Evolutionary conservation across 176 grass and related monocot species (phyloP), one percentile per base, ranked within the genome.

Genomic region (Bolboschoenus planiculmis): DNA sequence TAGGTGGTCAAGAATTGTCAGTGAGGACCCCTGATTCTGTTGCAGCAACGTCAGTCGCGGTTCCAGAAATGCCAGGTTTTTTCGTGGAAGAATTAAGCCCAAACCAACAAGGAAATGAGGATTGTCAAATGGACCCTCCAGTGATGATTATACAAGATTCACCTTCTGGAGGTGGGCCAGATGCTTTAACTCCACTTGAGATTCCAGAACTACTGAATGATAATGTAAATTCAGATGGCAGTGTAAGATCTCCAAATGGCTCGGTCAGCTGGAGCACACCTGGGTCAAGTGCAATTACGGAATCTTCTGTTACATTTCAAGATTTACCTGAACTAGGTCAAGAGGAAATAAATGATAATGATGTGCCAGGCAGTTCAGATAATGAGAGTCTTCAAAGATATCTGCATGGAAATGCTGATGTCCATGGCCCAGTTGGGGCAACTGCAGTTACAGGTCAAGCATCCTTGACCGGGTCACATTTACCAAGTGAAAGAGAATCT

Each of bases 71-170:
- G 54, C 23, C 79, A 44, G 39, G 58, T 48, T 24, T 82, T 48
- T 63, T 27, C 14, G 43, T 82, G 21, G 79, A 82, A 82, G 79
- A 82, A 63, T 33, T 82, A 63, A 82, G 35, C 42, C 79, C 79
- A 44, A 82, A 46, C 40, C 72, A 76, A 29, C 58, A 20, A 62
- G 79, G 15, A 46, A 64, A 58, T 62, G 59, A 58, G 26, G 79
- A 82, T 82, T 9, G 2, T 64, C 30, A 64, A 82, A 64, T 30
- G 39, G 79, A 47, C 24, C 13, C 23, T 82, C 37, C 57, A 33
- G 39, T 65, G 37, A 47, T 64, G 79, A 82, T 82, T 10, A 46
- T 82, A 43, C 37, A 62, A 40, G 56, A 82, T 29, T 50, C 79
- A 62, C 79, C 79, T 82, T 65, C 37, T 64, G 39, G 62, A 63